Conservation (phyloP, 148 eudicot species). For the Rheum nobile region DNA sequence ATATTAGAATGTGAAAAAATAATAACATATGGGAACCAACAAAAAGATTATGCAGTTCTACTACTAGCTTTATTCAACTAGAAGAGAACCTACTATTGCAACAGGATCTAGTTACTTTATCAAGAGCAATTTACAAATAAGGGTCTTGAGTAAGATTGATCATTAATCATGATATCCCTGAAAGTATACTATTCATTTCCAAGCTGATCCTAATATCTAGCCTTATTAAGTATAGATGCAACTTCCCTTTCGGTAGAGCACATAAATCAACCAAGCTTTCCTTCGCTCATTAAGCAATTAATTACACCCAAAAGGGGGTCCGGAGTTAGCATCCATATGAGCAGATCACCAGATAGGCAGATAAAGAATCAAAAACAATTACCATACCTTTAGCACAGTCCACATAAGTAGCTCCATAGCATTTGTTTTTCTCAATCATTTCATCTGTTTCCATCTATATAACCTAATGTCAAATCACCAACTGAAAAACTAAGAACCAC, state of each 20-base stretch:
- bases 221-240: background rate
- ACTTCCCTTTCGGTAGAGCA: background rate
- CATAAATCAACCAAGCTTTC: background rate
- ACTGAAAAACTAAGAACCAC: conserved; percentile 1
- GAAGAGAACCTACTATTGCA: background rate
- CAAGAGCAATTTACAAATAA: background rate
- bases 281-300: background rate
- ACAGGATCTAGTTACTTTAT: background rate
- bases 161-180: background rate
- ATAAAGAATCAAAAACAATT: background rate
- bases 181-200: background rate
- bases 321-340: background rate
- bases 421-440: background rate
- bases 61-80: background rate
- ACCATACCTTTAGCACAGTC: background rate
- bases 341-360: background rate
- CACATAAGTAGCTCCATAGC: background rate
- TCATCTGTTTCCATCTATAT: background rate
- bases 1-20: background rate
- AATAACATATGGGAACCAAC: background rate
- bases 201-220: background rate
- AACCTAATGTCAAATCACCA: background rate
- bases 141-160: background rate
- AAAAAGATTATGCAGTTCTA: background rate
- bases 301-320: background rate